Conservation (phyloP, 1,139 yeast species). For the Blastobotrys proliferans region DNA sequence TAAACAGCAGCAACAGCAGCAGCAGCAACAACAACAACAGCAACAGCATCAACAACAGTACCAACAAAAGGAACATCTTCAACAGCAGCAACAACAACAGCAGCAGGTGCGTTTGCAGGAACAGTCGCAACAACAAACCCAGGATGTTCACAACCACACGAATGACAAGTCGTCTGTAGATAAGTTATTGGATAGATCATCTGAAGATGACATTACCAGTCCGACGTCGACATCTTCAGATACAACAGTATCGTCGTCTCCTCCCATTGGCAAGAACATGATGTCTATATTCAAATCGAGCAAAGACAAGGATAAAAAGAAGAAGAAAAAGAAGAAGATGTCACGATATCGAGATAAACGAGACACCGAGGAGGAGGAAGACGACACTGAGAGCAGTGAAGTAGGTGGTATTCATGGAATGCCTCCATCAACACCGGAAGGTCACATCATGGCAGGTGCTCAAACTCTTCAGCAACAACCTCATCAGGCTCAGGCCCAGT, state of each 20-base stretch:
- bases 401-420: conserved; percentile 16
- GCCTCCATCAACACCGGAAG: conserved; percentile 11
- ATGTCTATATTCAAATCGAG: conserved; percentile 14
- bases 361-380: conserved; percentile 16
- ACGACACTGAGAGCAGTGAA: conserved; percentile 12
- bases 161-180: conserved; percentile 16
- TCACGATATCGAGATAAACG: conserved; percentile 9
- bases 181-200: conserved; percentile 16
- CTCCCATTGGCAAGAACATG: too few species aligned
- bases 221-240: too few species aligned
- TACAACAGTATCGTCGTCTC: too few species aligned
- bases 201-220: conserved; percentile 14
- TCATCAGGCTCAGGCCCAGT: conserved; percentile 1
- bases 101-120: too few species aligned
- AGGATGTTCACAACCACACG: neutral
- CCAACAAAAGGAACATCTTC: too few species aligned
- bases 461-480: conserved; percentile 4
- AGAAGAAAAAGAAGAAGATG: conserved; percentile 14
- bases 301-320: conserved; percentile 18
- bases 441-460: conserved; percentile 8
- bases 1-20: conserved; percentile 4
- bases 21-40: conserved; percentile 7
- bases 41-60: too few species aligned
- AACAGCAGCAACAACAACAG: too few species aligned
- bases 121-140: neutral